phyloP scores from a whole-genome alignment of 352 stramenopile species.

The Nothophytophthora sp. region DNA sequence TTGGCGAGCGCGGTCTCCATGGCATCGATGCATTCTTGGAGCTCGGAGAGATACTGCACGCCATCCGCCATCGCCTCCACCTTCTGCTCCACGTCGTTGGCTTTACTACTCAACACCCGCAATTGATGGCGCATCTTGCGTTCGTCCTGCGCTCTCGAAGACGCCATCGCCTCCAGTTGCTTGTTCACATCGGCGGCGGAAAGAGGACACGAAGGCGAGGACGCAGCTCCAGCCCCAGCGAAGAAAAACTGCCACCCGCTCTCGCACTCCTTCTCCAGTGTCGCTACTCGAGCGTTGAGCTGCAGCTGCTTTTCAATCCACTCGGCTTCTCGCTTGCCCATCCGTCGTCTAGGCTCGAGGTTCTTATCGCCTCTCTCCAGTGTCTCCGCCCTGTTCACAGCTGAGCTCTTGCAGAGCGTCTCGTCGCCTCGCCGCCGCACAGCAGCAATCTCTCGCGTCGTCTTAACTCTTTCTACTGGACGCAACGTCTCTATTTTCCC shows the following conservation, averaged over 20 bases:
- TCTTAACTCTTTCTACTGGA: constrained; percentile 5
- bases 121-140: constrained; percentile 41
- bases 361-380: not conserved
- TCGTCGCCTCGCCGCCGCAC: constrained; percentile 28
- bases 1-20: constrained; percentile 43
- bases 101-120: constrained; percentile 24
- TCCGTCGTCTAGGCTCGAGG: constrained; percentile 11
- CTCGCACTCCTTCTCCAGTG: constrained; percentile 59
- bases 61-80: constrained; percentile 54
- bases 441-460: constrained; percentile 30
- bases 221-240: constrained; percentile 20
- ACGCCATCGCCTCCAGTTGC: constrained; percentile 37
- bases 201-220: constrained; percentile 7
- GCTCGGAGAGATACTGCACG: constrained; percentile 39
- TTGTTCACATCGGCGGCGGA: constrained; percentile 40
- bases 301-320: constrained; percentile 71
- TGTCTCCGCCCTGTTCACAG: not conserved
- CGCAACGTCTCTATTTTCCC: not conserved
- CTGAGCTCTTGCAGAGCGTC: not conserved
- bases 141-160: constrained; percentile 24
- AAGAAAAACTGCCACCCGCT: constrained; percentile 57
- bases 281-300: constrained; percentile 32
- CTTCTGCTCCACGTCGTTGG: constrained; percentile 34
- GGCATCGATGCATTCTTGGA: constrained; percentile 53
- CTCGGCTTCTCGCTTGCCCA: constrained; percentile 44